Conservation (phyloP, 2,329 filamentous ascomycete genomes). For the Alternaria dauci region DNA sequence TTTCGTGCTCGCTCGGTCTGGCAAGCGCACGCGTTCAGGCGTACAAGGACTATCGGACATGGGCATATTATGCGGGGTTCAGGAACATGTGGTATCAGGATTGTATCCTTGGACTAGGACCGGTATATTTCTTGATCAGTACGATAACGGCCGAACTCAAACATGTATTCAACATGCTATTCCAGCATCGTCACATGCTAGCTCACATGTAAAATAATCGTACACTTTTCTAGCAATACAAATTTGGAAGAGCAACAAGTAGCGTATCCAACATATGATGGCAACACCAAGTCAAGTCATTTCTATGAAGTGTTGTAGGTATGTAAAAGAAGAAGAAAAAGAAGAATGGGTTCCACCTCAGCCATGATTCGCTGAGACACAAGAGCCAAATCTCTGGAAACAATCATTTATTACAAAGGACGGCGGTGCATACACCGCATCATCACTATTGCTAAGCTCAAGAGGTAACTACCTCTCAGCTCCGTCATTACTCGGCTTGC, state of each 20-base stretch:
- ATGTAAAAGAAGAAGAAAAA: neutral
- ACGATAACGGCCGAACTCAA: neutral
- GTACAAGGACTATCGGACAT: neutral
- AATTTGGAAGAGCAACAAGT: neutral
- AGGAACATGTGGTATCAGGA: neutral
- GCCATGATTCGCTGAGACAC: neutral
- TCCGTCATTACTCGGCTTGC: slow-evolving; percentile 6
- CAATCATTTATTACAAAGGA: neutral
- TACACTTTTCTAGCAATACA: neutral
- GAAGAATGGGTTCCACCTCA: neutral
- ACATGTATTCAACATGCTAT: neutral
- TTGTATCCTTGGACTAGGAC: neutral
- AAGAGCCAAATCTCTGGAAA: neutral
- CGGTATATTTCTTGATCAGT: neutral
- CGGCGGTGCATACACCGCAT: neutral
- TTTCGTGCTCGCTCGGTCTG: neutral
- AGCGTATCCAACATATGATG: neutral
- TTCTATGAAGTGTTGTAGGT: neutral
- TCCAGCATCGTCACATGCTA: neutral
- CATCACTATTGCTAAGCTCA: neutral
- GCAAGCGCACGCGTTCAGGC: slow-evolving; percentile 10
- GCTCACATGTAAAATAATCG: neutral
- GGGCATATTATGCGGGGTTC: neutral
- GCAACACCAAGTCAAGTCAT: neutral
- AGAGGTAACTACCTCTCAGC: neutral